Percentiles rank a stretch among this genome's conserved stretches.
Evolutionary conservation across 768 basidiomycete genomes (phyloP).

Genomic region (Lactifluus echinatus): DNA sequence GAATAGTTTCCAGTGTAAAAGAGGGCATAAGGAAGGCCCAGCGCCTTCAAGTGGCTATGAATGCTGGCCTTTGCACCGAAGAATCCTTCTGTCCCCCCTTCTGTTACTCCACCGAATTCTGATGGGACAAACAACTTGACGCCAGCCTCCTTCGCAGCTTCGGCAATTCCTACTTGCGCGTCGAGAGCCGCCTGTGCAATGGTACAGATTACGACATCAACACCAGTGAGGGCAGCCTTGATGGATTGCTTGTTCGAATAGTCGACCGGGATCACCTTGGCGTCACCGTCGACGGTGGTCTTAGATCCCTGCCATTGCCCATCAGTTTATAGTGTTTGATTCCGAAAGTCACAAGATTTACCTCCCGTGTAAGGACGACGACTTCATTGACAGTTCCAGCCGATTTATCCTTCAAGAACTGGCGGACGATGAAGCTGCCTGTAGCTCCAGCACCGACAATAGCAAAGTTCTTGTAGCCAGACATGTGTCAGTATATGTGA

Average conservation of each 20-base stretch:
- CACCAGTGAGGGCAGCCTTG: constrained; percentile 1
- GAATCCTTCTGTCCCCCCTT: constrained; percentile 5
- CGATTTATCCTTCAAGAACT: constrained; percentile 11
- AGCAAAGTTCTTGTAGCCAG: constrained; percentile 14
- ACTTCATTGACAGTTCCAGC: constrained; percentile 7
- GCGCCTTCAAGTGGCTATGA: constrained; percentile 1
- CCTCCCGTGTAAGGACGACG: constrained; percentile 14
- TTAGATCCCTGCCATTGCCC: not conserved
- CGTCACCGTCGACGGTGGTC: not conserved
- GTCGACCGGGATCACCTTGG: constrained; percentile 14
- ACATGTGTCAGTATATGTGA: not conserved
- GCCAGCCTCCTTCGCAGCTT: constrained; percentile 23
- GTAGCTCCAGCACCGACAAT: constrained; percentile 1
- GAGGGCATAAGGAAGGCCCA: constrained; percentile 12
- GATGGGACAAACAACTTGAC: constrained; percentile 28
- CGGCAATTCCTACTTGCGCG: constrained; percentile 18
- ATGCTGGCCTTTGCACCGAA: constrained; percentile 1
- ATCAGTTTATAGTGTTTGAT: not conserved
- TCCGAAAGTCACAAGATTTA: not conserved
- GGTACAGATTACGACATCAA: constrained; percentile 18
- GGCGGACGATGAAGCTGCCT: constrained; percentile 13
- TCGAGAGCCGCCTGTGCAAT: constrained; percentile 4
- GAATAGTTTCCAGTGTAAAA: constrained; percentile 20
- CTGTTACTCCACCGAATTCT: constrained; percentile 24
- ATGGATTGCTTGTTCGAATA: constrained; percentile 9